phyloP scores from a whole-genome alignment of 176 grass and related monocot genomes.

The Themeda triandra region DNA sequence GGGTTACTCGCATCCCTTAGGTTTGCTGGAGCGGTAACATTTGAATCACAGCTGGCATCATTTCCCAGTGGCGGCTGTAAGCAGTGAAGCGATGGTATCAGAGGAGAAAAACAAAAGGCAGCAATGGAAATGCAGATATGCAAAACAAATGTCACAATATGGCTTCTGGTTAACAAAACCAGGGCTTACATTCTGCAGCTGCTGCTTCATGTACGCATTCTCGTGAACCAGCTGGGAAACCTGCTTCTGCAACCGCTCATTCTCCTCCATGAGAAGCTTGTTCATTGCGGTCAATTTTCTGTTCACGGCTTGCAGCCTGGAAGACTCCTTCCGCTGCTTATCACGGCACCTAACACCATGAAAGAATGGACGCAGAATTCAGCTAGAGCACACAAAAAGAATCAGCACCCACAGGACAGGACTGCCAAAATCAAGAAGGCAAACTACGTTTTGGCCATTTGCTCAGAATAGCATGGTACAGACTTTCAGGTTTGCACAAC shows the following conservation, averaged over 20 bases:
- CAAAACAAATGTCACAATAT: background rate
- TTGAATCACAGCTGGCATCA: conserved; percentile 89
- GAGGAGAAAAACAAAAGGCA: background rate
- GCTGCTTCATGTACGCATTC: conserved; percentile 90
- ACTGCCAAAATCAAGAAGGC: background rate
- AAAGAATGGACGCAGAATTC: background rate
- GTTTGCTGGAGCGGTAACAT: conserved; percentile 74
- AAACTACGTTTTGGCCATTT: background rate
- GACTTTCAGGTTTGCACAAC: background rate
- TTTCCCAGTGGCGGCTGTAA: conserved; percentile 62
- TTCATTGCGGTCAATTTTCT: conserved; percentile 96
- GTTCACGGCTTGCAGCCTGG: conserved; percentile 91
- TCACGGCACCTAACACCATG: conserved; percentile 73
- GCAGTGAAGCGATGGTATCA: background rate
- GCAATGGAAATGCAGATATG: background rate
- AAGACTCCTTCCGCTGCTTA: conserved; percentile 91
- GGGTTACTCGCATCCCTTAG: conserved; percentile 85
- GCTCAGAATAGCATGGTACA: conserved; percentile 13
- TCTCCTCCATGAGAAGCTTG: conserved; percentile 99
- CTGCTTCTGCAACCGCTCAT: conserved; percentile 96
- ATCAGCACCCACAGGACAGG: background rate
- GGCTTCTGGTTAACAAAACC: background rate
- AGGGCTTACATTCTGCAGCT: conserved; percentile 76
- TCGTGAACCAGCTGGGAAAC: conserved; percentile 86
- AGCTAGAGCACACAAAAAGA: background rate